phyloP scores from a whole-genome alignment of 139 green algal genomes.

The Edaphochlamys debaryana region DNA sequence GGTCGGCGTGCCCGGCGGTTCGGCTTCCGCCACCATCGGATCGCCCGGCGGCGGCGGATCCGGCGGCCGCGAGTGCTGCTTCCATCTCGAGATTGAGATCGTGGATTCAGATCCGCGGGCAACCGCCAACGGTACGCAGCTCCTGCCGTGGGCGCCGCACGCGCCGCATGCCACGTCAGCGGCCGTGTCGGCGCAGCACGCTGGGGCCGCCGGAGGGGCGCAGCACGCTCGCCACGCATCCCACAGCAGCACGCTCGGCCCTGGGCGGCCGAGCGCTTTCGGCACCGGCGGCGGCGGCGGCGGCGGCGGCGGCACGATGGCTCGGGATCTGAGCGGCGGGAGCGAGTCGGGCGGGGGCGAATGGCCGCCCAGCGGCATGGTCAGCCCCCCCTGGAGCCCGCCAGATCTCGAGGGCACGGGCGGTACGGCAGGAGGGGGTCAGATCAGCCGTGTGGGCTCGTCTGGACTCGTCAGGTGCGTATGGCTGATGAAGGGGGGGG shows the following conservation, averaged over 20 bases:
- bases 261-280: too few species aligned
- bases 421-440: too few species aligned
- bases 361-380: too few species aligned
- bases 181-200: neutral
- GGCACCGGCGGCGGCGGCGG: neutral
- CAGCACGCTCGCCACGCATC: too few species aligned
- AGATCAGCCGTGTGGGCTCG: too few species aligned
- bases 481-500: too few species aligned
- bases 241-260: too few species aligned
- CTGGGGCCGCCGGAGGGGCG: neutral
- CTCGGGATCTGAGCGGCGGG: too few species aligned
- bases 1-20: neutral
- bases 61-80: constrained; percentile 12
- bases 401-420: too few species aligned
- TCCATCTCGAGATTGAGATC: constrained; percentile 19
- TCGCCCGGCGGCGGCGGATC: neutral
- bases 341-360: neutral
- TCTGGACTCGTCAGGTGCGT: too few species aligned
- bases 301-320: too few species aligned
- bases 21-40: neutral
- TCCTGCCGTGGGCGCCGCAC: constrained; percentile 22
- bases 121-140: neutral
- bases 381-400: too few species aligned
- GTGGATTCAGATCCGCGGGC: constrained; percentile 33
- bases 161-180: neutral